Evolutionary conservation across 805 yeast species (phyloP).

Genomic region (Scheffersomyces spartinae): DNA sequence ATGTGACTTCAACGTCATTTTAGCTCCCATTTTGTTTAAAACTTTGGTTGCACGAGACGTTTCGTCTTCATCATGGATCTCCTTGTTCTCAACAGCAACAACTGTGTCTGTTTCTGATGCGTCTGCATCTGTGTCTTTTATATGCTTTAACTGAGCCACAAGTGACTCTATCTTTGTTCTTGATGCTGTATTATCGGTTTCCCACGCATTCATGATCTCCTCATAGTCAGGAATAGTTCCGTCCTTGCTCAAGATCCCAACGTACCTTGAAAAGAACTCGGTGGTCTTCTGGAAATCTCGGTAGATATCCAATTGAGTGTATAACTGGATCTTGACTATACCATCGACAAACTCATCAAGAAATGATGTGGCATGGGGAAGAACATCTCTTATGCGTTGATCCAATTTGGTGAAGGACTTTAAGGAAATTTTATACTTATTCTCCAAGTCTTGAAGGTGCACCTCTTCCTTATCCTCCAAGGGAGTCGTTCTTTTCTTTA

Average conservation of each 20-base stretch:
- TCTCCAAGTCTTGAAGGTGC: constrained; percentile 12
- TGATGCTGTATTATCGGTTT: constrained; percentile 15
- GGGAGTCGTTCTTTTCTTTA: constrained; percentile 16
- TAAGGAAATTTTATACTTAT: constrained; percentile 8
- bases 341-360: constrained; percentile 28
- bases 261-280: constrained; percentile 11
- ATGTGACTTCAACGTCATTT: constrained; percentile 12
- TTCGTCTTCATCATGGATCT: constrained; percentile 17
- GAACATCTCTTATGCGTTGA: constrained; percentile 11
- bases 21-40: constrained; percentile 21
- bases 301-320: constrained; percentile 15
- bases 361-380: constrained; percentile 22
- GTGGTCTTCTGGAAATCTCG: constrained; percentile 10
- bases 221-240: constrained; percentile 7
- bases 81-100: constrained; percentile 14
- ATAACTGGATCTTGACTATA: constrained; percentile 15
- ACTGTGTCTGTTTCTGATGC: no score
- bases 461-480: constrained; percentile 16
- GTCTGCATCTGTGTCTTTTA: no score
- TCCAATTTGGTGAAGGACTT: constrained; percentile 11
- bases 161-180: constrained; percentile 20
- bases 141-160: no score
- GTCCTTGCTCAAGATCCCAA: constrained; percentile 7
- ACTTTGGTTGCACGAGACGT: constrained; percentile 12
- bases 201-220: constrained; percentile 20